Percentiles rank a stretch among this genome's conserved stretches.
These are phyloP conservation scores for Aureobasidium sp. DNA, from an alignment of 2,329 filamentous ascomycete genomes.

Conservation along the genomic window DNA sequence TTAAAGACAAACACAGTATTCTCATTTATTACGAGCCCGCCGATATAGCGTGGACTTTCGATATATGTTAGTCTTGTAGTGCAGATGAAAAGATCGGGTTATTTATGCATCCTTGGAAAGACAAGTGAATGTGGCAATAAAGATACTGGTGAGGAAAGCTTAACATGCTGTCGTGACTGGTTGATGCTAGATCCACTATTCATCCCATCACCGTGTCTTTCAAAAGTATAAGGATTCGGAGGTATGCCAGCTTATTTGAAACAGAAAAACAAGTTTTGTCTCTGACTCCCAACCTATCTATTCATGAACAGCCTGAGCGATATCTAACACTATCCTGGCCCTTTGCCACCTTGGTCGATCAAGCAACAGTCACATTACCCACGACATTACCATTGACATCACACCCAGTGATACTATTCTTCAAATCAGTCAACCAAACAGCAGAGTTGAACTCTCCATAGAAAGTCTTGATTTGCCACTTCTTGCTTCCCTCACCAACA, in stretches of 20 bases:
- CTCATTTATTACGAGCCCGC: constrained; percentile 28
- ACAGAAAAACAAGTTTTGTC: neutral
- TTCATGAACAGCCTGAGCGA: neutral
- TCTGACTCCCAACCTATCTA: neutral
- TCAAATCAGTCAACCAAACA: constrained; percentile 22
- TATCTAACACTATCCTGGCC: neutral
- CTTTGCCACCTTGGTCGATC: neutral
- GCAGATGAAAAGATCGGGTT: neutral
- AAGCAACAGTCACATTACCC: neutral
- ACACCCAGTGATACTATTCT: neutral
- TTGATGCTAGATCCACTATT: too few relatives aligned
- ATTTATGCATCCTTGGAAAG: constrained; percentile 33
- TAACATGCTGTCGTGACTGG: too few relatives aligned
- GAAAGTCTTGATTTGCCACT: constrained; percentile 27
- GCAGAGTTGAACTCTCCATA: constrained; percentile 30
- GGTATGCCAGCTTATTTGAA: neutral
- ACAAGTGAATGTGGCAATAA: constrained; percentile 22
- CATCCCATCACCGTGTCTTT: too few relatives aligned
- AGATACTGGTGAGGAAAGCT: too few relatives aligned
- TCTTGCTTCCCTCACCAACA: neutral
- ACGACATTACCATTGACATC: neutral
- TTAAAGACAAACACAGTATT: constrained; percentile 26
- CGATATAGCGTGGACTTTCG: constrained; percentile 27
- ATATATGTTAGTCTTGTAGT: neutral
- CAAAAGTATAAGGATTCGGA: too few relatives aligned